Evolutionary conservation across 169 alveolate genomes (phyloP).

Genomic region (Theileria annulata): DNA sequence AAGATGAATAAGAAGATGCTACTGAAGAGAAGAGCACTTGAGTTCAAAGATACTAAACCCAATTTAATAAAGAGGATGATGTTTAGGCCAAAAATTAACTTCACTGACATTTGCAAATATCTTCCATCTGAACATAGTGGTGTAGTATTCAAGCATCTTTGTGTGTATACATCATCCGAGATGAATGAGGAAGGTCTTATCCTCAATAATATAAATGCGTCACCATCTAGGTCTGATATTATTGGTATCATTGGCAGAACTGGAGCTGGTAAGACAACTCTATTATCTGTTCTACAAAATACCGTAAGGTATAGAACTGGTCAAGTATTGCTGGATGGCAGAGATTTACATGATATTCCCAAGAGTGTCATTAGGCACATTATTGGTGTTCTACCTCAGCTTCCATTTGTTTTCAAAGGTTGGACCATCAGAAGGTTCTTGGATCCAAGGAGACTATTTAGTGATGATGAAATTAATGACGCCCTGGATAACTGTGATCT

Average conservation of each 20-base stretch:
- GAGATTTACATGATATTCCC: constrained; percentile 47
- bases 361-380: constrained; percentile 26
- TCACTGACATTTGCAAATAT: background rate
- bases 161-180: constrained; percentile 12
- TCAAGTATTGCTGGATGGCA: constrained; percentile 57
- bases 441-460: constrained; percentile 55
- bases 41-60: background rate
- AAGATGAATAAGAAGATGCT: background rate
- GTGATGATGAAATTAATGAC: constrained; percentile 34
- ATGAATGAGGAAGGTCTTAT: background rate
- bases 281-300: constrained; percentile 38
- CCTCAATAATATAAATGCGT: constrained; percentile 19
- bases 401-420: constrained; percentile 59
- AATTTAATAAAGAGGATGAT: background rate
- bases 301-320: constrained; percentile 40
- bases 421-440: constrained; percentile 64
- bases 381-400: constrained; percentile 59
- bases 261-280: constrained; percentile 69
- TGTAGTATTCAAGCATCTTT: constrained; percentile 10
- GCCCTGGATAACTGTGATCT: constrained; percentile 60
- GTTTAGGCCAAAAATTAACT: background rate
- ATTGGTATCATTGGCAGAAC: constrained; percentile 64
- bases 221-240: constrained; percentile 32
- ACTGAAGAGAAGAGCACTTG: background rate
- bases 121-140: constrained; percentile 19